Base-by-base conservation (phyloP, 495 filamentous ascomycete genomes). In the Penicillium samsonianum region DNA sequence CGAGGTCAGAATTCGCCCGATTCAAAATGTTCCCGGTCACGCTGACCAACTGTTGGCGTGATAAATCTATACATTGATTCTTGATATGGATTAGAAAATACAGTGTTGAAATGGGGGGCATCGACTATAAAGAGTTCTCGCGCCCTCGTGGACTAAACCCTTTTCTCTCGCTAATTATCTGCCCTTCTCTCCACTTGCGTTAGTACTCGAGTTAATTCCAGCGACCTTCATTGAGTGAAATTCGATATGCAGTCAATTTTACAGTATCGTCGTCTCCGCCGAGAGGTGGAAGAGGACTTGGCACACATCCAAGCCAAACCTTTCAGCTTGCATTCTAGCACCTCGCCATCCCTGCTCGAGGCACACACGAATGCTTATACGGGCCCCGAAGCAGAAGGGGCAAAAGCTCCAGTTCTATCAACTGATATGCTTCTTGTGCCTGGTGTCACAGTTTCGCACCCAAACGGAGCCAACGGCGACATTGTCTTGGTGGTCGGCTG, bases 201-300 rank as follows among this genome's bases (percentile, higher is more conserved):
- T 7, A 6, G 42, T 45, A 5, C 14, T 26, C n/a, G 17, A 22
- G 10, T 25, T 5, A 3, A 23, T 22, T 45, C 12, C 22, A 45
- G 12, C 22, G 14, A 45, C 1, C 4, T 25, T 25, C 42, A 25
- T 8, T 10, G 20, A 22, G 20, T 16, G 33, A 20, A 52, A 10
- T 10, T 44, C 38, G 5, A 53, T 37, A 57, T 57, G 54, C 17
- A 57, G 35, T 57, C 54, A 2, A 23, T 23, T 8, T 31, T 48
- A 2, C 46, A 57, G 35, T 41, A 49, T 25, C 46, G 46, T 33
- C 54, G 45, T 23, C 30, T 57, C 4, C 45, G 60, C 14, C 60
- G 48, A n/a, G 55, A 62, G 40, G 60, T 43, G 16, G 57, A 62
- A 23, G 49, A 58, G 20, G 56, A 55, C 25, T 26, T 62, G 20